A percentile compares a stretch with the other conserved stretches of the same genome.
Conservation (phyloP, 768 basidiomycete species). For the Boletellus ananas region DNA sequence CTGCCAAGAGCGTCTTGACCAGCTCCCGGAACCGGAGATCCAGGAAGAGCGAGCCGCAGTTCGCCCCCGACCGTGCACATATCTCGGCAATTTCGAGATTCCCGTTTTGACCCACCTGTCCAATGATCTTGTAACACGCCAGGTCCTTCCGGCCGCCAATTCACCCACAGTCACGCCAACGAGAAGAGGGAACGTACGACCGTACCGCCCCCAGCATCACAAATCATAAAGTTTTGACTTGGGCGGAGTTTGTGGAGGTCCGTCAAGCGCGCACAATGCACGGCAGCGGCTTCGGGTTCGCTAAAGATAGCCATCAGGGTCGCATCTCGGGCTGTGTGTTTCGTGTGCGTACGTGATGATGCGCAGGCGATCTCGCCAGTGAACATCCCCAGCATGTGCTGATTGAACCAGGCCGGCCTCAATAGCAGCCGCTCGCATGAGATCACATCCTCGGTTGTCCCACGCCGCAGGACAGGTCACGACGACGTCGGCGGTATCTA, state of each 20-base stretch:
- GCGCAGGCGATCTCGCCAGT: slow-evolving; percentile 76
- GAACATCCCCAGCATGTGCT: slow-evolving; percentile 60
- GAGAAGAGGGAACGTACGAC: slow-evolving; percentile 40
- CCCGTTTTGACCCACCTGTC: slow-evolving; percentile 68
- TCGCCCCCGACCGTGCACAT: slow-evolving; percentile 82
- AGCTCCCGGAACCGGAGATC: slow-evolving; percentile 84
- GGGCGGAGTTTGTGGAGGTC: slow-evolving; percentile 75
- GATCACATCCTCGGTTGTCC: slow-evolving; percentile 80
- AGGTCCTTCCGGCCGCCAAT: slow-evolving; percentile 25
- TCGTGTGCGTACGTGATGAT: slow-evolving; percentile 62
- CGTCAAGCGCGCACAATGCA: slow-evolving; percentile 81
- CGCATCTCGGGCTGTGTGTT: slow-evolving; percentile 1
- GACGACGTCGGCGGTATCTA: slow-evolving; percentile 82
- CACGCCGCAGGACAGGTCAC: slow-evolving; percentile 88
- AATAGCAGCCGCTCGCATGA: slow-evolving; percentile 85
- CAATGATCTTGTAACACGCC: slow-evolving; percentile 76
- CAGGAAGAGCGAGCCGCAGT: slow-evolving; percentile 83
- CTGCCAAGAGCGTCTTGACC: slow-evolving; percentile 69
- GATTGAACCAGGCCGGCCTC: slow-evolving; percentile 75
- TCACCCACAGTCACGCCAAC: neutral
- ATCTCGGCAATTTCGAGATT: slow-evolving; percentile 91
- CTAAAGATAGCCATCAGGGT: slow-evolving; percentile 29
- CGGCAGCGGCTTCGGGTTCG: slow-evolving; percentile 83
- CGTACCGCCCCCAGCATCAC: slow-evolving; percentile 85
- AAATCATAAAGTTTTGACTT: slow-evolving; percentile 87